Evolutionary conservation across 1,284 basidiomycete genomes (phyloP).

Genomic region (Erythrobasidium hasegawianum): DNA sequence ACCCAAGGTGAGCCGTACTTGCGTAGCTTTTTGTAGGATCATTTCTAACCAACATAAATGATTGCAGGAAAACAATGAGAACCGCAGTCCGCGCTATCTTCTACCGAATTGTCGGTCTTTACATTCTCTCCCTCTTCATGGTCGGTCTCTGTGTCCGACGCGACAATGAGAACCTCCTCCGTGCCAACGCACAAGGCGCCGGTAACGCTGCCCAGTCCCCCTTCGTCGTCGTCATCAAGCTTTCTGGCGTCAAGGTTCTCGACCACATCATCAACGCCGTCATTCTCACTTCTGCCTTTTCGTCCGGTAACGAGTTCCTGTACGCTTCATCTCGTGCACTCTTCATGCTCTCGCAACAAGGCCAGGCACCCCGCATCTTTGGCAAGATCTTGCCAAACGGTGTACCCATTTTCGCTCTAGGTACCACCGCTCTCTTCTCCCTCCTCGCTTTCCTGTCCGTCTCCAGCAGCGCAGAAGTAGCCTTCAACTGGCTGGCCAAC

Average conservation of each 20-base stretch:
- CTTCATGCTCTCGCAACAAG: conserved; percentile 54
- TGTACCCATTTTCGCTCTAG: conserved; percentile 68
- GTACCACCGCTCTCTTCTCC: conserved; percentile 65
- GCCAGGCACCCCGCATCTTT: conserved; percentile 58
- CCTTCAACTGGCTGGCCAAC: conserved; percentile 68
- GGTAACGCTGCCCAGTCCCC: conserved; percentile 43
- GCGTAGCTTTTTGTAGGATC: conserved; percentile 58
- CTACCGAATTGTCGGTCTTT: conserved; percentile 67
- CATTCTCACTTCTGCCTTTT: conserved; percentile 56
- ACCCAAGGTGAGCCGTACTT: conserved; percentile 52
- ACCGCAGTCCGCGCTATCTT: conserved; percentile 52
- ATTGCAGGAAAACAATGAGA: conserved; percentile 26
- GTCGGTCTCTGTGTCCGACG: conserved; percentile 31
- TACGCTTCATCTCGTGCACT: conserved; percentile 57
- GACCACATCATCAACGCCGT: conserved; percentile 51
- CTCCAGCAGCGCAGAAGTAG: conserved; percentile 56
- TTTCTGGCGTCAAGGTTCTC: conserved; percentile 43
- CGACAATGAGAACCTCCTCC: conserved; percentile 49
- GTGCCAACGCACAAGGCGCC: conserved; percentile 28
- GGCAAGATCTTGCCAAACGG: conserved; percentile 63
- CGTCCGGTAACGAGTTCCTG: conserved; percentile 57
- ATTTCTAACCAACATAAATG: too few relatives aligned
- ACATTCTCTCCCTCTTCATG: conserved; percentile 56
- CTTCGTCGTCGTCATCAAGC: conserved; percentile 44
- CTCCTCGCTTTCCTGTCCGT: conserved; percentile 59